Evolutionary conservation across 1,139 yeast species (phyloP), one percentile per base, ranked within the genome.

Genomic region (Meyerozyma guilliermondii): DNA sequence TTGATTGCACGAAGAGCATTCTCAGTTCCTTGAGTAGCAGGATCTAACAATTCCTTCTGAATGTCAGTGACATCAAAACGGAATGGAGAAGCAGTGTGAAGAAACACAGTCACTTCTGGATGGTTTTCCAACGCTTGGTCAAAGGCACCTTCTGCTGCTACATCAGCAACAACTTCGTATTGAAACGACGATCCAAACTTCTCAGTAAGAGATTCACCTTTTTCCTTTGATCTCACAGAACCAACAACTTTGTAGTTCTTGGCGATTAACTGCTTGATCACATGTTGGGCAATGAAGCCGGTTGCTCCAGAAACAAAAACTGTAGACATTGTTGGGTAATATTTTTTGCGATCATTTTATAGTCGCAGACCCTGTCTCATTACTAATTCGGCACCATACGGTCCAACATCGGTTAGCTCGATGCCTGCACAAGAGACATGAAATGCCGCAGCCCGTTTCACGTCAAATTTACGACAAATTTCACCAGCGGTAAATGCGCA

Each of bases 81-180:
- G 44, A 68, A 57, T 13, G 77, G 76, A 40, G 74, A 67, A 3
- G 76, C 76, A 4, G 73, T 62, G 55, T 72, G 76, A 38, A 72
- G 48, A 37, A 72, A 64, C 18, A 55, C 58, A 10, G 59, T 53
- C 24, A 65, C 56, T 17, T 65, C 65, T 2, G 55, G 52, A 42
- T 68, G 62, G 23, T 52, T 55, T 18, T 52, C 43, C 30, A 71
- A 53, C 2, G 63, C 65, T 3, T 53, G 51, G 43, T 69, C 71
- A 43, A 71, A 72, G 0, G 72, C 69, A 1, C 62, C 63, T 5
- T 50, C 54, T 1, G 45, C 44, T 8, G 55, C 53, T 44, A 71
- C 66, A 46, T 71, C 71, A 5, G 59, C 54, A 2, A 71, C 73
- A 4, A 71, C 50, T 31, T 53, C 71, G 48, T 65, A 71, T 3